These are phyloP conservation scores for Meyerozyma smithsonii DNA, from an alignment of 1,139 yeast species.

Conservation along the genomic window DNA sequence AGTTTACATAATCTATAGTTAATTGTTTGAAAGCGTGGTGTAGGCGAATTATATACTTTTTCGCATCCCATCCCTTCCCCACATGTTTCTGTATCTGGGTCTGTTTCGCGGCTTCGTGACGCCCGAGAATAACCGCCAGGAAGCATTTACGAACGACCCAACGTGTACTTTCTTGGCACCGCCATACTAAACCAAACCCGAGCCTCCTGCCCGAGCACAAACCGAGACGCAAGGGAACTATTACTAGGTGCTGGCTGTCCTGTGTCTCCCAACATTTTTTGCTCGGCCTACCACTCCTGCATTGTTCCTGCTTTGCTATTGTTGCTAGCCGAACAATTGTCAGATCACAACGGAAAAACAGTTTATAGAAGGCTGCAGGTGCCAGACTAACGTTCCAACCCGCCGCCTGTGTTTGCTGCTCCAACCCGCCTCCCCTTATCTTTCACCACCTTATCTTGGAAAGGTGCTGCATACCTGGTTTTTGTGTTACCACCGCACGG, in stretches of 20 bases:
- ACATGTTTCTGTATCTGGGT: too few species aligned
- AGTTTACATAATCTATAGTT: constrained; percentile 8
- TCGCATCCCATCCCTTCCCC: neutral
- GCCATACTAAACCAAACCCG: neutral
- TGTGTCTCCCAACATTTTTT: too few species aligned
- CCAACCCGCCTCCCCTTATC: too few species aligned
- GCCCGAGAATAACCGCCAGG: neutral
- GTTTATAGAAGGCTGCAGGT: too few species aligned
- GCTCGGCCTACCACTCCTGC: neutral
- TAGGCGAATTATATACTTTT: neutral
- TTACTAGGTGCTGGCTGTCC: too few species aligned
- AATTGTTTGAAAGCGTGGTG: neutral
- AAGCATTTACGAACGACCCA: neutral
- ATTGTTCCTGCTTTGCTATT: neutral
- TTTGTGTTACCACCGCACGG: neutral
- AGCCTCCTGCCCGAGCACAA: neutral
- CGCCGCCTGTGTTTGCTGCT: too few species aligned
- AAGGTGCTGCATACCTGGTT: neutral
- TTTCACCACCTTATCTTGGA: neutral
- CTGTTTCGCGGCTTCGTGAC: neutral
- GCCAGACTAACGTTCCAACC: too few species aligned
- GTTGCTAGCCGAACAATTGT: neutral
- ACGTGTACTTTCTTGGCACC: neutral
- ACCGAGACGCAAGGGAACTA: too few species aligned
- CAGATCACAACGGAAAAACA: neutral